Percentiles rank a stretch among this genome's conserved stretches.
Evolutionary conservation across 768 basidiomycete genomes (phyloP).

Genomic region (Mycena alexandri): DNA sequence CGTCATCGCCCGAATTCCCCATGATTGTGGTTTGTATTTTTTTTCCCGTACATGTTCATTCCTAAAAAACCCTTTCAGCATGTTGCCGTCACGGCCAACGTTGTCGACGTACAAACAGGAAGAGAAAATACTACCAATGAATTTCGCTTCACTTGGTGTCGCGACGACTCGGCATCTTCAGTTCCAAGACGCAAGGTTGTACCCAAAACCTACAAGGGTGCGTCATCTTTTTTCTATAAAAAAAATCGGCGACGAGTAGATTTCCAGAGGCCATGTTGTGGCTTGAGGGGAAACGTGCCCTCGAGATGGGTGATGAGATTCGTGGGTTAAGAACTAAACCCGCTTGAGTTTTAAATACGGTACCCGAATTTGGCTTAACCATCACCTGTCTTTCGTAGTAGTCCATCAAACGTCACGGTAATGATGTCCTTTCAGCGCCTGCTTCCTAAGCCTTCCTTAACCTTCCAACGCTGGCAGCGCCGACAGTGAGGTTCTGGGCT

Average conservation of each 20-base stretch:
- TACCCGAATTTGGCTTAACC: no score
- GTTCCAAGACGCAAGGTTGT: constrained; percentile 63
- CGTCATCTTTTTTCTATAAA: constrained; percentile 34
- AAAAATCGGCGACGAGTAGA: constrained; percentile 37
- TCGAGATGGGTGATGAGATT: constrained; percentile 79
- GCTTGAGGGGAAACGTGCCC: constrained; percentile 81
- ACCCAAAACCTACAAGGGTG: constrained; percentile 79
- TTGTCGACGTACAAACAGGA: constrained; percentile 77
- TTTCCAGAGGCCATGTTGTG: constrained; percentile 84
- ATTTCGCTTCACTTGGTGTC: constrained; percentile 81
- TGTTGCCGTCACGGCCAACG: constrained; percentile 77
- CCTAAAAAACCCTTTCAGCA: constrained; percentile 59
- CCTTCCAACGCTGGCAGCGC: no score
- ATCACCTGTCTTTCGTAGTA: no score
- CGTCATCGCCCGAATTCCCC: constrained; percentile 63
- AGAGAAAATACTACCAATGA: constrained; percentile 78
- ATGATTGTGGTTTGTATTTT: constrained; percentile 66
- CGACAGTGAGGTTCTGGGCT: no score
- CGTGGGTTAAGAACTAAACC: constrained; percentile 48
- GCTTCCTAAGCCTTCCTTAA: no score
- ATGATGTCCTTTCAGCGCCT: no score
- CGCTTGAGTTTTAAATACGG: not conserved
- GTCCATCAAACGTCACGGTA: no score
- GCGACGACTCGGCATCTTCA: constrained; percentile 49
- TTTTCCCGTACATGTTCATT: not conserved